Evolutionary conservation across 1,139 yeast species (phyloP).

Genomic region (Debaryomycetaceae sp.): DNA sequence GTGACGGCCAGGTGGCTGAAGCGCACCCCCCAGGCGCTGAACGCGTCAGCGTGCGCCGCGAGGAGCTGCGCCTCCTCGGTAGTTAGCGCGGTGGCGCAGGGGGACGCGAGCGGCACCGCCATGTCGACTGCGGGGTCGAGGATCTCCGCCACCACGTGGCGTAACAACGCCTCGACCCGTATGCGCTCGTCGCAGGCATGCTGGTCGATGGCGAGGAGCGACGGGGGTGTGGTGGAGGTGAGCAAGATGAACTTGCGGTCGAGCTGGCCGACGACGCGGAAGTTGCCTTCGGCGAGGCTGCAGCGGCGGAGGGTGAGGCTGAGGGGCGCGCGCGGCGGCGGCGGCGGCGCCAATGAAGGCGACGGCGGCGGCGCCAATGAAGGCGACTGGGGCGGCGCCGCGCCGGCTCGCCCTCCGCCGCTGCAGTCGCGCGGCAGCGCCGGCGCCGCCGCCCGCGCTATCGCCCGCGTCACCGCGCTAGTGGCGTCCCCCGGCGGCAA

Average conservation of each 20-base stretch:
- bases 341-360: no score
- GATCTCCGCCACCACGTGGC: conserved; percentile 22
- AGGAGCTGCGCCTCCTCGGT: conserved; percentile 28
- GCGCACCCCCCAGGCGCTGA: conserved; percentile 33
- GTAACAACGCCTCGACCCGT: conserved; percentile 44
- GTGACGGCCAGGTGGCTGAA: conserved; percentile 21
- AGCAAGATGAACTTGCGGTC: conserved; percentile 55
- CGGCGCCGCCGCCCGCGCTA: no score
- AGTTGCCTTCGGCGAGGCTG: conserved; percentile 4
- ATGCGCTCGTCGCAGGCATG: conserved; percentile 79
- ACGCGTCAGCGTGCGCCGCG: conserved; percentile 20
- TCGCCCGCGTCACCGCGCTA: no score
- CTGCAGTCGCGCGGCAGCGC: no score
- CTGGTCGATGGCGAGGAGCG: conserved; percentile 55
- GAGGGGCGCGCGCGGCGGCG: no score
- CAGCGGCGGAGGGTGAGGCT: neutral
- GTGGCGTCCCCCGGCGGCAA: no score
- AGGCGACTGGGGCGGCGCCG: no score
- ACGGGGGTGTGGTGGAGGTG: conserved; percentile 3
- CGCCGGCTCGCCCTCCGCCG: neutral
- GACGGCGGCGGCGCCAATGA: no score
- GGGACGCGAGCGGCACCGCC: conserved; percentile 11
- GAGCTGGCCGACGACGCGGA: conserved; percentile 42
- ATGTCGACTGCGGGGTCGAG: conserved; percentile 13
- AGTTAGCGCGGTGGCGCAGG: conserved; percentile 6